Conservation (phyloP, 2,329 filamentous ascomycete species). For the Cercospora sp. region DNA sequence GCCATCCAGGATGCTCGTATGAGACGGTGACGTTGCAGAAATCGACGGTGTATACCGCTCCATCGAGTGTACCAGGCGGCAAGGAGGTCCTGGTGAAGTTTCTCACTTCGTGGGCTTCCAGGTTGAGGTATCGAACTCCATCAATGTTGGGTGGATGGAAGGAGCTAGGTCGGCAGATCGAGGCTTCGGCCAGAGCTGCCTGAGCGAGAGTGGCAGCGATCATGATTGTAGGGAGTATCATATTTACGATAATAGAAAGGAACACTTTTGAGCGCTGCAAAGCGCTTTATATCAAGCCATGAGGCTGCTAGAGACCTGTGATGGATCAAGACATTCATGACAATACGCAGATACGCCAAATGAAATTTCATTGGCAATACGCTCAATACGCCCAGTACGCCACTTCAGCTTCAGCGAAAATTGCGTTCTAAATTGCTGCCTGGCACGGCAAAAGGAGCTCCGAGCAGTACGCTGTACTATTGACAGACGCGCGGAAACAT, state of each 20-base stretch:
- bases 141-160: not conserved
- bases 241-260: not conserved
- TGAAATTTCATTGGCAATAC: not conserved
- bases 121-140: not conserved
- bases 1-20: not conserved
- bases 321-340: not conserved
- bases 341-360: not conserved
- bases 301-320: not conserved
- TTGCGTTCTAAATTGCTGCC: not conserved
- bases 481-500: not conserved
- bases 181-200: not conserved
- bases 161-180: not conserved
- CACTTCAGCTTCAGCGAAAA: not conserved
- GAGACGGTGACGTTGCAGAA: not conserved
- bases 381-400: not conserved
- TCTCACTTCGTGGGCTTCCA: not conserved
- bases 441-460: not conserved
- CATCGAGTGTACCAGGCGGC: not conserved
- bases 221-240: not conserved
- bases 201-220: not conserved
- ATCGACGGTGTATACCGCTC: not conserved
- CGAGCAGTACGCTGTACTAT: not conserved
- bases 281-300: not conserved
- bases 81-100: not conserved
- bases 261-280: not conserved